Evolutionary conservation across 805 yeast species (phyloP).

Genomic region (Candida berthetii): DNA sequence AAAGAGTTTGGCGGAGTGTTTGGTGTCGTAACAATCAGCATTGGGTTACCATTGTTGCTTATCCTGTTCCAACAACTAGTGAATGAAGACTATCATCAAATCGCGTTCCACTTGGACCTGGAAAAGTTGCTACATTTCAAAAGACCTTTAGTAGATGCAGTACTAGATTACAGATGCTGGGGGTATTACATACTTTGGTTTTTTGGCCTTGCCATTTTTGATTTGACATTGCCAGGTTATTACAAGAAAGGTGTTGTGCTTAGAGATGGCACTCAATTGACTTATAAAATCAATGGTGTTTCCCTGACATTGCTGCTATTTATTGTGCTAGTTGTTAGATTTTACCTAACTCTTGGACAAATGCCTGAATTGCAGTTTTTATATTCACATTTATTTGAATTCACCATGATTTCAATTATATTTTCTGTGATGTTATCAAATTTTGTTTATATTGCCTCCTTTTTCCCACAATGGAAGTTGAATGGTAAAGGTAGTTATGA

Average conservation of each 20-base stretch:
- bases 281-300: slow-evolving; percentile 79
- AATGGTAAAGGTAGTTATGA: slow-evolving; percentile 56
- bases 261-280: slow-evolving; percentile 68
- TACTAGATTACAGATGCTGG: slow-evolving; percentile 50
- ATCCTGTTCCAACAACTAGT: slow-evolving; percentile 52
- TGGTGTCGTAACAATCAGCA: slow-evolving; percentile 65
- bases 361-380: slow-evolving; percentile 79
- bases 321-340: slow-evolving; percentile 44
- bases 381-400: slow-evolving; percentile 59
- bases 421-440: slow-evolving; percentile 60
- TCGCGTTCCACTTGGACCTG: slow-evolving; percentile 41
- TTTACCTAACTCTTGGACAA: slow-evolving; percentile 39
- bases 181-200: slow-evolving; percentile 70
- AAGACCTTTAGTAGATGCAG: slow-evolving; percentile 24
- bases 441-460: slow-evolving; percentile 64
- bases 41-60: slow-evolving; percentile 62
- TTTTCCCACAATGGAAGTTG: slow-evolving; percentile 41
- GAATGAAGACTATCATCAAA: slow-evolving; percentile 50
- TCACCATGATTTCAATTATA: slow-evolving; percentile 55
- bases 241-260: slow-evolving; percentile 57
- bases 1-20: slow-evolving; percentile 73
- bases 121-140: slow-evolving; percentile 29
- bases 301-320: slow-evolving; percentile 38
- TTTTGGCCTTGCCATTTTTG: slow-evolving; percentile 53
- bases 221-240: slow-evolving; percentile 61